A percentile compares a stretch with the other conserved stretches of the same genome.
These are phyloP conservation scores for Colletotrichum sansevieriae DNA, from an alignment of 2,329 filamentous ascomycete genomes.

Conservation along the genomic window DNA sequence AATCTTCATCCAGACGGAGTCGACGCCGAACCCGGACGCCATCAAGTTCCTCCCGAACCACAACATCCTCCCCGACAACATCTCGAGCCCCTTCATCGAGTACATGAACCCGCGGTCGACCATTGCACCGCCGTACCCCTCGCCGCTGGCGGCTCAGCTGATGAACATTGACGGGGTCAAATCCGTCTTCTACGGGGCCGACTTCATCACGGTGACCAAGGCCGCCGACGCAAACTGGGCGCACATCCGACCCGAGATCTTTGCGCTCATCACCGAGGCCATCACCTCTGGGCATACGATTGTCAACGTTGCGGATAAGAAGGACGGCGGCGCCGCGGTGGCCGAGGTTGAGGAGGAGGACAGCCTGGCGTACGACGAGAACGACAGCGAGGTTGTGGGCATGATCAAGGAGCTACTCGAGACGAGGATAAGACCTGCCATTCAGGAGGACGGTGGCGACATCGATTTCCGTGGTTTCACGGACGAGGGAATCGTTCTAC, in stretches of 20 bases:
- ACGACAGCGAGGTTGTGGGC: conserved; percentile 92
- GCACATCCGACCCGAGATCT: conserved; percentile 94
- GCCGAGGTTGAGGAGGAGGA: conserved; percentile 70
- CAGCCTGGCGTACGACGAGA: conserved; percentile 85
- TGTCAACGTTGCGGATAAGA: conserved; percentile 78
- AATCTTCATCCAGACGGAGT: conserved; percentile 98
- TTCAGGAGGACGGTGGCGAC: conserved; percentile 97
- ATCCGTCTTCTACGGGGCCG: conserved; percentile 91
- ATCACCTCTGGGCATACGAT: conserved; percentile 87
- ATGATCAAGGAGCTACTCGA: conserved; percentile 99
- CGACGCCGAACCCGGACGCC: conserved; percentile 93
- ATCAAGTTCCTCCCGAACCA: conserved; percentile 97
- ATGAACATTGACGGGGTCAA: conserved; percentile 96
- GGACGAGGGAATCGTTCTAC: conserved; percentile 78
- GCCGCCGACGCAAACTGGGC: conserved; percentile 90
- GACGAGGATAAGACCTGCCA: conserved; percentile 92
- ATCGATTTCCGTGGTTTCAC: conserved; percentile 95
- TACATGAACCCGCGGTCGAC: conserved; percentile 92
- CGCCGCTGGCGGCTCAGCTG: conserved; percentile 88
- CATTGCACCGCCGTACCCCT: conserved; percentile 88
- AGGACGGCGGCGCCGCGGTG: conserved; percentile 58
- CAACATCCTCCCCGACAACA: conserved; percentile 80
- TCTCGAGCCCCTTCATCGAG: conserved; percentile 86
- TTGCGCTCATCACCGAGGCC: conserved; percentile 92
- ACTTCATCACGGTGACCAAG: conserved; percentile 98